Base-by-base conservation (phyloP, 2,329 filamentous ascomycete genomes). In the Cercospora brassicicola region DNA sequence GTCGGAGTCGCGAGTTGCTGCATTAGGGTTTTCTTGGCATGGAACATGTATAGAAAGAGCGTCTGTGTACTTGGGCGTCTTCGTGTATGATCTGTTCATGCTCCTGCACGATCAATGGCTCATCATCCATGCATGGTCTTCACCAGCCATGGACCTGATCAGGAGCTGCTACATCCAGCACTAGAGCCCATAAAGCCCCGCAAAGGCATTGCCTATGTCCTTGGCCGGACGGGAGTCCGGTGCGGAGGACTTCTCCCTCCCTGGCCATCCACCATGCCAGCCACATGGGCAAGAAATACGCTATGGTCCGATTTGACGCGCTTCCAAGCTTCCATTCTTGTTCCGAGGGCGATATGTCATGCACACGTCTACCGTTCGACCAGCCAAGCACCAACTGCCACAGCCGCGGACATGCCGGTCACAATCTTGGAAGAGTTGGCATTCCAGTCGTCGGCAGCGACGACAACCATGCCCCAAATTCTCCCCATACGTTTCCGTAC, bases 1-100 rank as follows among this genome's bases (percentile, higher is more conserved):
- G 28, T 33, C 55, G 55, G 55, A 33, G 30, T 59, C 31, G 55
- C 55, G 30, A 59, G n/a, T 59, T 31, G 55, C 55, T 59, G 55
- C 55, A 15, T 59, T 36, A 36, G 55, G 31, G 15, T 59, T 59
- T 59, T 59, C 55, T 59, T 59, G 55, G 55, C 55, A 57, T 57
- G 13, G 55, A 28, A 57, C 28, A 9, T n/a, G 28, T 33, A 31
- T 2, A 3, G 15, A 53, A 28, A 33, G 28, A 33, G 55, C 53
- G 26, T 31, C 11, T 28, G n/a, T 26, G 45, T 11, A 48, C 45
- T 48, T 48, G 45, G 6, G 48, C 48, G n/a, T 33, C 30, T 33
- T 33, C 28, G 28, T 11, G 10, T 36, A n/a, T 11, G 55, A 23
- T 31, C 8, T 36, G 28, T 8, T 13, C 13, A 9, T 30, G 48